Evolutionary conservation across 352 stramenopile genomes (phyloP).

Genomic region (Thraustotheca clavata): DNA sequence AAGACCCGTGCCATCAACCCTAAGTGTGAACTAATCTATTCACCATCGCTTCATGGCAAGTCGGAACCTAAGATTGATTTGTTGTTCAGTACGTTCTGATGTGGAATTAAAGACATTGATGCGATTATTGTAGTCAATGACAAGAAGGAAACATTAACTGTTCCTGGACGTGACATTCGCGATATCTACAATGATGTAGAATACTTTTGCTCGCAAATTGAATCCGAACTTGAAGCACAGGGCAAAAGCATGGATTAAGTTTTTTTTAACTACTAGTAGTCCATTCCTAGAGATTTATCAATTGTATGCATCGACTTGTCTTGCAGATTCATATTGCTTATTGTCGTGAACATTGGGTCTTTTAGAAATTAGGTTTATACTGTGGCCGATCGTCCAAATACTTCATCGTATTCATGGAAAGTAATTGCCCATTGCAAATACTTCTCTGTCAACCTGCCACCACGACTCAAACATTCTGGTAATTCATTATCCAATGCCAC

Average conservation of each 20-base stretch:
- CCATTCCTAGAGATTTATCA: too few relatives aligned
- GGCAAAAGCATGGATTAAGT: slow-evolving; percentile 80
- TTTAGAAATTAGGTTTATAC: too few relatives aligned
- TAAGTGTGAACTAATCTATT: slow-evolving; percentile 63
- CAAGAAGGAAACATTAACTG: slow-evolving; percentile 57
- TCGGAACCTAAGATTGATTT: slow-evolving; percentile 58
- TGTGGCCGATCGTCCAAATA: too few relatives aligned
- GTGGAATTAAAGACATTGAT: neutral
- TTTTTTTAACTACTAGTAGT: too few relatives aligned
- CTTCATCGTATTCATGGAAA: neutral
- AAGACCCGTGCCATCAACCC: slow-evolving; percentile 77
- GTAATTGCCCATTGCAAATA: neutral
- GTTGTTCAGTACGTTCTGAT: slow-evolving; percentile 61
- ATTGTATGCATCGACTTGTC: too few relatives aligned
- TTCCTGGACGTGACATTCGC: slow-evolving; percentile 61
- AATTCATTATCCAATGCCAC: neutral
- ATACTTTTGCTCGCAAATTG: slow-evolving; percentile 78
- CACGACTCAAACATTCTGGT: neutral
- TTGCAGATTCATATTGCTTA: too few relatives aligned
- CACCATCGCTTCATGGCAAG: slow-evolving; percentile 40
- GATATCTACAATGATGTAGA: slow-evolving; percentile 82
- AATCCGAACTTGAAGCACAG: slow-evolving; percentile 74
- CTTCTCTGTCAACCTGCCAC: neutral
- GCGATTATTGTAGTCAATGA: slow-evolving; percentile 46
- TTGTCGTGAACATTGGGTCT: too few relatives aligned